Base-by-base conservation (phyloP, 2,329 filamentous ascomycete genomes). In the Diaporthe destruens region DNA sequence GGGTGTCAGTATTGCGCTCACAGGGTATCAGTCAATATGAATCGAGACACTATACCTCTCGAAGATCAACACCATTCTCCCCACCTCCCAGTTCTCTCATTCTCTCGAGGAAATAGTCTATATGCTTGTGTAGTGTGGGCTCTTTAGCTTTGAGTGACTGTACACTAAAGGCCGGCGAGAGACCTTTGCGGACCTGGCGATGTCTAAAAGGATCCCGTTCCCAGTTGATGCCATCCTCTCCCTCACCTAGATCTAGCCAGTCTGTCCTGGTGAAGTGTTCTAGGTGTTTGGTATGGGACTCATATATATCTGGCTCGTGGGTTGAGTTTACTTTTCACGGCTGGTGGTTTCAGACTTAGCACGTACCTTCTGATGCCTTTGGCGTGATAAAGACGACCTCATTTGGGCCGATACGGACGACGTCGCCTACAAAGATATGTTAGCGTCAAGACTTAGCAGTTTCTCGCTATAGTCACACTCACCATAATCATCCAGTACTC, bases 241-340 rank as follows among this genome's bases (percentile, higher is more conserved):
- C 61, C 20, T 53, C 57, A 11, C 57, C 57, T 6, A 61, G 51
- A 20, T 56, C 42, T 20, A 55, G 57, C 29, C 42, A 71, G 18
- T 56, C 57, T 11, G 69, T 71, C 39, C 61, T 66, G n/a, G 57
- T 71, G 34, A 71, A 66, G 6, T 65, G 42, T 20, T 66, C 57
- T 16, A 71, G 3, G 2, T 53, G n/a, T 9, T 53, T 66, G 7
- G 47, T 66, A 2, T 66, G 47, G 6, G 61, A 66, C 4, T 66
- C 61, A 8, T 39, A 66, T 6, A 66, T 66, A 12, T 66, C 61
- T 66, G 47, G 11, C 9, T 8, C 11, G 20, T n/a, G 7, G 39
- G 16, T 14, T 18, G 32, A 16, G 11, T 39, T 39, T 36, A 4
- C 36, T 2, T 12, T 7, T 47, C n/a, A 2, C 29, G 6, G n/a